Evolutionary conservation across 768 basidiomycete species (phyloP).

Genomic region (Crucibulum laeve): DNA sequence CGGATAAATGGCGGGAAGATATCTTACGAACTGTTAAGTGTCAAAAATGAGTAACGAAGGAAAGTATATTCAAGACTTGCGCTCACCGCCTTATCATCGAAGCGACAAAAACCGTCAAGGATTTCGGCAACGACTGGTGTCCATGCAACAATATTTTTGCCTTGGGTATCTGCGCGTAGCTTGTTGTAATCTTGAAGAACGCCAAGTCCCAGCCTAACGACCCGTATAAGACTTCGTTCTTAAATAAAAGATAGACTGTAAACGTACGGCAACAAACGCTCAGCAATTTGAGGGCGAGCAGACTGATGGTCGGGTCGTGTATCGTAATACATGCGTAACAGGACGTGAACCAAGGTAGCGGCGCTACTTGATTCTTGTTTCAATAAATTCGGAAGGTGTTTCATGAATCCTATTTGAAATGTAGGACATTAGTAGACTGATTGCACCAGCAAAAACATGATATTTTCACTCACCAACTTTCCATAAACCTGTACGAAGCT

Average conservation of each 20-base stretch:
- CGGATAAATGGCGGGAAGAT: slow-evolving; percentile 89
- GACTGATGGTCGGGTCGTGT: slow-evolving; percentile 83
- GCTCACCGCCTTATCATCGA: slow-evolving; percentile 89
- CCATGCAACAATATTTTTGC: slow-evolving; percentile 95
- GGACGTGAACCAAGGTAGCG: slow-evolving; percentile 86
- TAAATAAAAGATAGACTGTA: neutral
- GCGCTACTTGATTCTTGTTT: slow-evolving; percentile 99
- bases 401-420: slow-evolving; percentile 84
- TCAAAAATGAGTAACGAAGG: slow-evolving; percentile 5
- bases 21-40: slow-evolving; percentile 73
- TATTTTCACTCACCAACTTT: slow-evolving; percentile 83
- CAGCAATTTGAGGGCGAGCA: slow-evolving; percentile 74
- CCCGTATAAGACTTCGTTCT: slow-evolving; percentile 7
- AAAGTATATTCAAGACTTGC: neutral
- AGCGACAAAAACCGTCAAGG: slow-evolving; percentile 81
- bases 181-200: slow-evolving; percentile 90
- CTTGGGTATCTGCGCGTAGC: slow-evolving; percentile 84
- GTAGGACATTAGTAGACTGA: neutral
- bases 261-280: slow-evolving; percentile 68
- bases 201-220: slow-evolving; percentile 72
- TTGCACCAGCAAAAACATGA: neutral
- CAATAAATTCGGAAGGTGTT: slow-evolving; percentile 93
- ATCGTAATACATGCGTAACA: slow-evolving; percentile 93
- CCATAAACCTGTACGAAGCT: slow-evolving; percentile 94
- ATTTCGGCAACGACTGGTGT: slow-evolving; percentile 98